Base-by-base conservation (phyloP, 495 filamentous ascomycete species). In the Rhypophila decipiens region DNA sequence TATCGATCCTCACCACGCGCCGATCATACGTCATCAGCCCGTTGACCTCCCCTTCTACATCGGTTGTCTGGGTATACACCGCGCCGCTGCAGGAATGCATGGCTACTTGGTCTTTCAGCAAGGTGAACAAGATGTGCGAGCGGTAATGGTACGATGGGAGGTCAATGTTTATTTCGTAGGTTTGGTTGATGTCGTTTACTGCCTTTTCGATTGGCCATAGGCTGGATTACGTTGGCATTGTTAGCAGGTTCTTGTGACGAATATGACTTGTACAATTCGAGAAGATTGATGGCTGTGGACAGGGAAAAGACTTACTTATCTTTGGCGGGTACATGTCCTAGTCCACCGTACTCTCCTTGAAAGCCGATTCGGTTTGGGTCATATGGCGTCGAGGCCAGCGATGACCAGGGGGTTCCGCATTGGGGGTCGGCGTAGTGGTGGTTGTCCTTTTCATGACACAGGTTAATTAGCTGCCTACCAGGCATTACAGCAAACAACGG, bases 11-110 rank as follows among this genome's bases (percentile, higher is more conserved):
- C 44, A 76, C 58, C 1, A 84, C 19, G 42, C 46, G 61, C 2
- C 83, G 77, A 62, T 87, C 82, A 47, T 85, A 85, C 2, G 81
- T 84, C 49, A 84, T 60, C 45, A 87, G 58, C 4, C 83, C 83
- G 52, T 87, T 87, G 38, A 85, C 77, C 61, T 87, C 83, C n/a
- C 81, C 82, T 59, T 87, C 83, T 9, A 87, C 82, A 55, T 87
- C 82, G 1, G 80, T 83, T 1, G 82, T 85, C 59, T 86, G 82
- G 13, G 82, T 85, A 66, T 75, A 83, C 12, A 79, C 71, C 24
- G 71, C 79, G 1, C 70, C 79, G 40, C 75, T 80, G 67, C 82
- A 85, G 0, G 74, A 68, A 48, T 68, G 84, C 10, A 44, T 63
- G 27, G 71, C 67, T 15, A 80, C 58, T 54, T 85, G 83, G 17